These are phyloP conservation scores for Colletotrichum lini DNA, from an alignment of 2,329 filamentous ascomycete species.

Conservation along the genomic window DNA sequence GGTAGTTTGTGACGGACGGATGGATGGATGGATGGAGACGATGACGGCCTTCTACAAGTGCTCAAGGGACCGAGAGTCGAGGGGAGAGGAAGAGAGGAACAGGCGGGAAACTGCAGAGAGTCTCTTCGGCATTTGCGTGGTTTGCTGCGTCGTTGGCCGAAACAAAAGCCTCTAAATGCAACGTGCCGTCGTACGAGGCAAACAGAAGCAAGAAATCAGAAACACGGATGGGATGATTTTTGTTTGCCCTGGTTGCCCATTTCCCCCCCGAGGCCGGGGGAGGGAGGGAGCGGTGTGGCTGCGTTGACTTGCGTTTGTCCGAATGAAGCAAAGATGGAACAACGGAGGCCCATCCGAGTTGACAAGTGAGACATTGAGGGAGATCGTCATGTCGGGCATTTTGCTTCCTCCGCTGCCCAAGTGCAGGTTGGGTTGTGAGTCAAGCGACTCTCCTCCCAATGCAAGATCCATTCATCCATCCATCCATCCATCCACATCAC, in stretches of 20 bases:
- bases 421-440: neutral
- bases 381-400: slow-evolving; percentile 21
- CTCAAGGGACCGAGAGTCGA: neutral
- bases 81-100: neutral
- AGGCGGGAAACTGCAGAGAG: neutral
- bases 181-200: slow-evolving; percentile 21
- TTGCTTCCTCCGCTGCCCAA: neutral
- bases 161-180: slow-evolving; percentile 2
- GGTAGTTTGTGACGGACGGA: slow-evolving; percentile 3
- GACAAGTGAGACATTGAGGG: slow-evolving; percentile 5
- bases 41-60: neutral
- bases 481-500: too few relatives aligned
- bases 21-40: too few relatives aligned
- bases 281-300: slow-evolving; percentile 22
- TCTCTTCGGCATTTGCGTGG: neutral
- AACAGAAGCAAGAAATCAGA: neutral
- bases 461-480: too few relatives aligned
- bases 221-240: slow-evolving; percentile 10
- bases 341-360: neutral
- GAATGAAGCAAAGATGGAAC: slow-evolving; percentile 21
- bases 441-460: neutral
- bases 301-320: neutral
- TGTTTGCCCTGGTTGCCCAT: neutral
- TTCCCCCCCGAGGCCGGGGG: too few relatives aligned
- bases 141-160: slow-evolving; percentile 7